These are phyloP conservation scores for Diddensiella santjacobensis DNA, from an alignment of 805 yeast genomes.

Conservation along the genomic window DNA sequence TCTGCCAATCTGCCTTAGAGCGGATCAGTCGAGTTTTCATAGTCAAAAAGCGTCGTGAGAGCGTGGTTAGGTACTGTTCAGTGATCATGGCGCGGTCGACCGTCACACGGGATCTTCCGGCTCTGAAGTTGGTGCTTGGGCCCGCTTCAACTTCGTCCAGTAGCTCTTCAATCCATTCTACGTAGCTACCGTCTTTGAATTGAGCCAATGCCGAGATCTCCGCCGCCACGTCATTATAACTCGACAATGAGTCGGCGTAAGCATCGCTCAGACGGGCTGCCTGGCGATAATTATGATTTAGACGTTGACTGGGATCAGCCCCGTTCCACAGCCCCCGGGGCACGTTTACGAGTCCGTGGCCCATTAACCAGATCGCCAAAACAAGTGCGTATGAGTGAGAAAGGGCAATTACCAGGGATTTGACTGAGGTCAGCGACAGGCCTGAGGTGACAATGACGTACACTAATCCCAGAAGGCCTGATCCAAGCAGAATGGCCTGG, in stretches of 20 bases:
- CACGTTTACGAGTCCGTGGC: slow-evolving; percentile 69
- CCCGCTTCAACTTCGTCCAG: slow-evolving; percentile 38
- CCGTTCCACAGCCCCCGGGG: slow-evolving; percentile 48
- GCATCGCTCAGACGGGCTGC: slow-evolving; percentile 58
- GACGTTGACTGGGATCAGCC: slow-evolving; percentile 36
- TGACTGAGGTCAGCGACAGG: slow-evolving; percentile 51
- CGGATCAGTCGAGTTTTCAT: slow-evolving; percentile 53
- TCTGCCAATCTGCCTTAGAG: slow-evolving; percentile 53
- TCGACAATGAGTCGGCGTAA: slow-evolving; percentile 58
- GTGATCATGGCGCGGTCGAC: slow-evolving; percentile 29
- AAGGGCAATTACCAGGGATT: slow-evolving; percentile 65
- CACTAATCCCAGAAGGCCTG: slow-evolving; percentile 51
- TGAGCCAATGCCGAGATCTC: slow-evolving; percentile 52
- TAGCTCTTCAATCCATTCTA: slow-evolving; percentile 64
- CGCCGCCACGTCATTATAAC: slow-evolving; percentile 59
- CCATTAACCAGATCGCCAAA: slow-evolving; percentile 77
- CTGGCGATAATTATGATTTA: slow-evolving; percentile 44
- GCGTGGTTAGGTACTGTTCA: slow-evolving; percentile 44
- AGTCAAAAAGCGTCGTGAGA: slow-evolving; percentile 50
- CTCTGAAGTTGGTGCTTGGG: slow-evolving; percentile 15
- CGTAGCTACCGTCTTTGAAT: slow-evolving; percentile 45
- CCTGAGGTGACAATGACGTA: slow-evolving; percentile 59
- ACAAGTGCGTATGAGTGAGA: slow-evolving; percentile 74
- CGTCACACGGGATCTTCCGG: slow-evolving; percentile 14
- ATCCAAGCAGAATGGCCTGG: slow-evolving; percentile 52